Conservation (phyloP, 1,284 basidiomycete genomes). For the Meripilus lineatus region DNA sequence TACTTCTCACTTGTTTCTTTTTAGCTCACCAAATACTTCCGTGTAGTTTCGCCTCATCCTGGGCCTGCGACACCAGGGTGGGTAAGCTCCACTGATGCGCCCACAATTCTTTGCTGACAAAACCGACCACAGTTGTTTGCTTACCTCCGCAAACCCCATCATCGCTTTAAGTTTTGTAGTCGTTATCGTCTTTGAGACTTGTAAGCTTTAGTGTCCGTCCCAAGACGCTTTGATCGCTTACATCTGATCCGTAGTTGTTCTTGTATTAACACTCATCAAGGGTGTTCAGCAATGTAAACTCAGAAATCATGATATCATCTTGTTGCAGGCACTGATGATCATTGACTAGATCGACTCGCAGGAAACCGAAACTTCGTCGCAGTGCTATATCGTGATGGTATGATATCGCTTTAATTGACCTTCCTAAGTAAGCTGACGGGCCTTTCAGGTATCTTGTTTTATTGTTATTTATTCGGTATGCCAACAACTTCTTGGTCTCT, state of each 20-base stretch:
- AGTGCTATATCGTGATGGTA: conserved; percentile 9
- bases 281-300: conserved; percentile 9
- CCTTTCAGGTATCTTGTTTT: conserved; percentile 11
- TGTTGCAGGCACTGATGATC: too few relatives aligned
- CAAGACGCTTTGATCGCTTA: too few relatives aligned
- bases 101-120: background rate
- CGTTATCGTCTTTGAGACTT: conserved; percentile 6
- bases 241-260: background rate
- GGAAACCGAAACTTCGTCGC: conserved; percentile 3
- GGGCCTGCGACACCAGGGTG: conserved; percentile 8
- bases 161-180: conserved; percentile 7
- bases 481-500: background rate
- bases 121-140: background rate
- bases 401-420: background rate
- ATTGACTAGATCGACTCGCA: conserved; percentile 1
- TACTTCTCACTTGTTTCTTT: background rate
- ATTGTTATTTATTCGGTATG: conserved; percentile 7
- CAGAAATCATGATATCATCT: too few relatives aligned
- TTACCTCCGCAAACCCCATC: conserved; percentile 4
- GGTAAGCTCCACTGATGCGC: background rate
- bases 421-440: too few relatives aligned
- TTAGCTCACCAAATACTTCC: too few relatives aligned
- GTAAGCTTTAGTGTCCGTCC: too few relatives aligned
- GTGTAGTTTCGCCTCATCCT: conserved; percentile 2
- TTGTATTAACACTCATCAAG: conserved; percentile 9